Evolutionary conservation across 169 alveolate genomes (phyloP), one percentile per base, ranked within the genome.

Genomic region (Eimeria tenella): DNA sequence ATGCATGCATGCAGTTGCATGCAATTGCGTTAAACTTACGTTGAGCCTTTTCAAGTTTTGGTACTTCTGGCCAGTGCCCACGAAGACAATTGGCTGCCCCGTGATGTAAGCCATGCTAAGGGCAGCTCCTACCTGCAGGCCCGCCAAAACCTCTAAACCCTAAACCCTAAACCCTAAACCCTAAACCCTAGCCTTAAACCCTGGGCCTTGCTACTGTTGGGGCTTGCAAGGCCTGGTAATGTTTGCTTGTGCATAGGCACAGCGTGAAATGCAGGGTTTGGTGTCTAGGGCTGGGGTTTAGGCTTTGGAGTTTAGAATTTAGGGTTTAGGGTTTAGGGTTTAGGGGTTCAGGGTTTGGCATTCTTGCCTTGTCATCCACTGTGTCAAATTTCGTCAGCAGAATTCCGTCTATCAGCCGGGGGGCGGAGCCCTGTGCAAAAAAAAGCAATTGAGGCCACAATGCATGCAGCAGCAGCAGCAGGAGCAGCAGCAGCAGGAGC

Each of bases 31-130:
- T 2, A 31, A 13, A 49, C 94, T 90, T 42, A 95, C 97, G 63
- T 99, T 98, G 94, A 99, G 96, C 93, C 97, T 98, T 96, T 98
- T 98, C 89, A 99, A 96, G 97, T 99, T 98, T 74, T 98, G 97
- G 97, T 99, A 99, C 94, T 98, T 99, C 96, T 99, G 99, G n/a
- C 99, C 99, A 10, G 99, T 98, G 50, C 99, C 99, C n/a, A 99
- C 99, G 96, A 99, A 99, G 63, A 99, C 98, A 62, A 99, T 98
- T 5, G 99, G 99, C 96, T 98, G 99, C 19, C 99, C 99, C 25
- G 99, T 99, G 52, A 99, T 97, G 95, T 99, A 99, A 25, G 99
- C 99, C 99, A 99, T 99, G 62, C 99, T 98, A 56, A 99, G 96
- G 58, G 99, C 99, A 17, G 99, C 99, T 10, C 99, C 99, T 8